Evolutionary conservation across 441 rosid genomes (phyloP).

Genomic region (Biscutella laevigata): DNA sequence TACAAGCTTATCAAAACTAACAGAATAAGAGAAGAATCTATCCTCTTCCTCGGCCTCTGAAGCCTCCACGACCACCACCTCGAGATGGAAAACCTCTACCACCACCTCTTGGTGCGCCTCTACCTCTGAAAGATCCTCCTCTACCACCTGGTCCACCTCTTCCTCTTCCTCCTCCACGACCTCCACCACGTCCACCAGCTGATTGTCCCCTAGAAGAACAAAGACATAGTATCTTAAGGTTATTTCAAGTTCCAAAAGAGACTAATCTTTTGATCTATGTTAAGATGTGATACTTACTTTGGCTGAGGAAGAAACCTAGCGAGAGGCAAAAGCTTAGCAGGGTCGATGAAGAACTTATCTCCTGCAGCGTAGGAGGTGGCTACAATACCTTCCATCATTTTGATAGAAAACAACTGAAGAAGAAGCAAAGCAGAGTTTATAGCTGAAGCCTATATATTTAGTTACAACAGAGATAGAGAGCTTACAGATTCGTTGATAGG

Average conservation of each 20-base stretch:
- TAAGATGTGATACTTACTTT: conserved; percentile 47
- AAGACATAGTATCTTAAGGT: too few relatives aligned
- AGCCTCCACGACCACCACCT: conserved; percentile 64
- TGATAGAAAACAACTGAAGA: conserved; percentile 67
- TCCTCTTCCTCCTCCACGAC: conserved; percentile 58
- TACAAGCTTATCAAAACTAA: conserved; percentile 4
- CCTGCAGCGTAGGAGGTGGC: conserved; percentile 68
- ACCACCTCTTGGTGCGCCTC: conserved; percentile 52
- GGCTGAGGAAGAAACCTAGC: conserved; percentile 82
- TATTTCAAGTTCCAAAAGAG: neutral
- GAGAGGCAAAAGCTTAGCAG: conserved; percentile 71
- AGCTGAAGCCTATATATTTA: neutral
- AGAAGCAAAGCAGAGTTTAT: neutral
- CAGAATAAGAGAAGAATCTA: conserved; percentile 22
- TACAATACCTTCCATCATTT: conserved; percentile 93
- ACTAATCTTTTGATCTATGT: neutral
- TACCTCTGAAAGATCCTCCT: conserved; percentile 51
- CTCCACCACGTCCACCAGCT: conserved; percentile 20
- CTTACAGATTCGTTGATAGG: conserved; percentile 90
- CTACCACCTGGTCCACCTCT: conserved; percentile 45
- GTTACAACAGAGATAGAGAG: neutral
- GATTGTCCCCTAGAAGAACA: too few relatives aligned
- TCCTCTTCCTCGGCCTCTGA: conserved; percentile 86
- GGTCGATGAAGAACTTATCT: conserved; percentile 84
- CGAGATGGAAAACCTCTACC: conserved; percentile 43